Percentiles rank a stretch among this genome's conserved stretches.
phyloP scores from a whole-genome alignment of 257 asterid genomes.

The Craterostigma plantagineum region DNA sequence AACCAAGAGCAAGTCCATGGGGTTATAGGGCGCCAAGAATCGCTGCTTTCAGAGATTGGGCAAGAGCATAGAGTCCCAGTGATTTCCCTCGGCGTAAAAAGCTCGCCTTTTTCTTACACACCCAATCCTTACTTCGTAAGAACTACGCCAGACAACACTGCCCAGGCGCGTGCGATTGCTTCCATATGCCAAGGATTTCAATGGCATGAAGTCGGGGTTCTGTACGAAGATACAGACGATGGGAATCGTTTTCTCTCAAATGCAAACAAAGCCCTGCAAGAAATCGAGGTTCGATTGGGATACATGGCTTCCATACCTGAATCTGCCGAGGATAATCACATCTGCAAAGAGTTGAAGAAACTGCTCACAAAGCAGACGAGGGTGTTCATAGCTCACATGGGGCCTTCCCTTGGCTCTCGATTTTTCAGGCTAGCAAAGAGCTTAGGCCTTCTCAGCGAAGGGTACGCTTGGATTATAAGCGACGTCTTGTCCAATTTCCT shows the following conservation, averaged over 20 bases:
- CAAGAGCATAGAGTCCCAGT: conserved; percentile 16
- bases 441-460: conserved; percentile 23
- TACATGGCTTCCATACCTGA: conserved; percentile 11
- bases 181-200: conserved; percentile 18
- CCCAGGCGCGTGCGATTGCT: conserved; percentile 23
- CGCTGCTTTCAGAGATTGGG: conserved; percentile 14
- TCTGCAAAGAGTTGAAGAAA: conserved; percentile 9
- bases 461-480: conserved; percentile 36
- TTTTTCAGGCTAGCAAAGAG: conserved; percentile 16
- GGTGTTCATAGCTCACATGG: conserved; percentile 34
- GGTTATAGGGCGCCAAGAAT: conserved; percentile 19
- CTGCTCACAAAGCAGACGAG: conserved; percentile 13
- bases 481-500: conserved; percentile 30
- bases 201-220: conserved; percentile 24
- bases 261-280: conserved; percentile 15
- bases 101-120: conserved; percentile 5
- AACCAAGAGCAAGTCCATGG: conserved; percentile 21
- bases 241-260: conserved; percentile 18
- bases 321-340: conserved; percentile 8
- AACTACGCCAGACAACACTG: conserved; percentile 9
- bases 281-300: conserved; percentile 8
- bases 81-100: conserved; percentile 15
- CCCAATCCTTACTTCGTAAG: conserved; percentile 10
- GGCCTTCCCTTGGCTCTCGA: conserved; percentile 17
- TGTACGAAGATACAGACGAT: conserved; percentile 20